These are phyloP conservation scores for Kuraishia hungarica DNA, from an alignment of 805 yeast genomes.

Conservation along the genomic window DNA sequence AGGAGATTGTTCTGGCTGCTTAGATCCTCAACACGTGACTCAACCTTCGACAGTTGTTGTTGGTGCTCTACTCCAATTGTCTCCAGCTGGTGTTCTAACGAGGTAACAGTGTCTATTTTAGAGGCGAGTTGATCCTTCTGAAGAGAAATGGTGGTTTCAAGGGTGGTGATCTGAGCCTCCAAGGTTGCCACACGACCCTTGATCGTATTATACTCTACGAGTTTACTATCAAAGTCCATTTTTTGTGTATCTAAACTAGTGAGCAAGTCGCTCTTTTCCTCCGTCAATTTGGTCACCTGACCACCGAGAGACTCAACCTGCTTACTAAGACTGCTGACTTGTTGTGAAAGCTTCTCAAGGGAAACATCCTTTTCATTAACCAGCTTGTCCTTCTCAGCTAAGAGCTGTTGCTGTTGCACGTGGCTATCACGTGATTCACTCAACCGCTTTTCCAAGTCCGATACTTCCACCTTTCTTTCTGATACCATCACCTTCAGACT, in stretches of 20 bases:
- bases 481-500: conserved; percentile 11
- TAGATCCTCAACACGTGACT: conserved; percentile 44
- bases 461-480: conserved; percentile 16
- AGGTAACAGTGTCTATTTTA: background rate
- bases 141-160: background rate
- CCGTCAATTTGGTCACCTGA: conserved; percentile 1
- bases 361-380: background rate
- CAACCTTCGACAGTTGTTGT: conserved; percentile 32
- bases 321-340: background rate
- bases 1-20: conserved; percentile 61
- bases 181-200: background rate
- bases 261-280: background rate
- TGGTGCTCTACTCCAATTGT: conserved; percentile 34
- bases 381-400: background rate
- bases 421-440: background rate
- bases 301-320: background rate
- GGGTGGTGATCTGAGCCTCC: background rate
- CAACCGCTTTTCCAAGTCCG: conserved; percentile 15
- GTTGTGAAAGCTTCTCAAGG: background rate
- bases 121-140: background rate
- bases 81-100: conserved; percentile 18
- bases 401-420: background rate
- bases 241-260: background rate
- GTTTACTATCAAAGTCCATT: background rate
- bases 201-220: background rate